These are phyloP conservation scores for Coniochaeta sp. DNA, from an alignment of 2,329 filamentous ascomycete species.

Conservation along the genomic window DNA sequence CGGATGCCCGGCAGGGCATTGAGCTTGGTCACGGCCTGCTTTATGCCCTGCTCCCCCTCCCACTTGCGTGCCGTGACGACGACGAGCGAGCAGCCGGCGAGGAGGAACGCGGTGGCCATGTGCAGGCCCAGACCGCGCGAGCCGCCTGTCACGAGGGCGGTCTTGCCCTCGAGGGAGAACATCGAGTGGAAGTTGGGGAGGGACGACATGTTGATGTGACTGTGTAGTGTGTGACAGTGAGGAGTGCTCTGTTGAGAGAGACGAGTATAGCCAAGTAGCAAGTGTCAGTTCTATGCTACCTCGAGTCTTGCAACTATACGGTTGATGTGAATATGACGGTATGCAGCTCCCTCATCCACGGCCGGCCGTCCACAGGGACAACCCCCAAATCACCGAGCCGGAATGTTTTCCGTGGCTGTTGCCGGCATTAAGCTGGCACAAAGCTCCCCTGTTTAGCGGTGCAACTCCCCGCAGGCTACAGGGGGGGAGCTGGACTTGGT, in stretches of 20 bases:
- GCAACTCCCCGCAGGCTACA: no score
- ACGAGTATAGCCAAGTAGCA: no score
- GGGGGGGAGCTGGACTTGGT: background rate
- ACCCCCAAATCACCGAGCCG: background rate
- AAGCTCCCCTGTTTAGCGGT: background rate
- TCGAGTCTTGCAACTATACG: background rate
- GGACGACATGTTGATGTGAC: conserved; percentile 20
- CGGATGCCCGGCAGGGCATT: conserved; percentile 53
- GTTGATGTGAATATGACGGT: background rate
- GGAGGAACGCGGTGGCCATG: conserved; percentile 58
- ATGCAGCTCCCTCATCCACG: background rate
- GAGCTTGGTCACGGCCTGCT: conserved; percentile 57
- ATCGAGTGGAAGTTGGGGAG: conserved; percentile 18
- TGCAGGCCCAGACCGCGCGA: conserved; percentile 55
- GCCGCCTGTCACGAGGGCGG: conserved; percentile 21
- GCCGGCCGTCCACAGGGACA: background rate
- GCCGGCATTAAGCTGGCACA: background rate
- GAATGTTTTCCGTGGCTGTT: conserved; percentile 3
- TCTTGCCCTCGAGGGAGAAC: conserved; percentile 16
- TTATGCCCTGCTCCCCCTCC: conserved; percentile 44
- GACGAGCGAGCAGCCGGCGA: conserved; percentile 62
- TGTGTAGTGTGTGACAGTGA: background rate
- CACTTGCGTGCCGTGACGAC: conserved; percentile 69
- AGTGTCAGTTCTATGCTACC: background rate
- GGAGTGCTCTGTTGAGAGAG: background rate